These are phyloP conservation scores for Quercus rubra DNA, from an alignment of 306 rosid species.

Conservation along the genomic window DNA sequence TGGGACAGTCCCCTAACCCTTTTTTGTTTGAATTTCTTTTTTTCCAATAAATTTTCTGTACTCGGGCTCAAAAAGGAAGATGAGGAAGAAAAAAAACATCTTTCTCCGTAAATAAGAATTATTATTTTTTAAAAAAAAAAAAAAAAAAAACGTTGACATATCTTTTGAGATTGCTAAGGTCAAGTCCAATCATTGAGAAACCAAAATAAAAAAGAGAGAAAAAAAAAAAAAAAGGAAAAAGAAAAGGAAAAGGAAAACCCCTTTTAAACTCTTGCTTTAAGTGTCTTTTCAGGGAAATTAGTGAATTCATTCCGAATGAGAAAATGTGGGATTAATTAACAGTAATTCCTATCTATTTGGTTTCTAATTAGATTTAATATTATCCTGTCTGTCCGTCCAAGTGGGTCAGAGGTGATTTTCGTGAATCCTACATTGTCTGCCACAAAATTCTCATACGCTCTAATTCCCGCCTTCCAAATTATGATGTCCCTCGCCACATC, in stretches of 20 bases:
- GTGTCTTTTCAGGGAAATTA: background rate
- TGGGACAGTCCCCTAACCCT: too few species aligned
- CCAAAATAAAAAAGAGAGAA: too few species aligned
- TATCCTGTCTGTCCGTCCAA: slow-evolving; percentile 21
- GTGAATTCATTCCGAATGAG: background rate
- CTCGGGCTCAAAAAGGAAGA: too few species aligned
- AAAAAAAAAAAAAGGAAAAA: background rate
- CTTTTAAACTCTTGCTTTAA: background rate
- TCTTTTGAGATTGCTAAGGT: background rate
- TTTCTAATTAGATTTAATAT: slow-evolving; percentile 1
- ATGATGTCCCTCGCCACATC: slow-evolving; percentile 11
- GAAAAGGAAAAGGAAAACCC: background rate
- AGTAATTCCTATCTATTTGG: slow-evolving; percentile 1
- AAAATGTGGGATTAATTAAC: slow-evolving; percentile 6
- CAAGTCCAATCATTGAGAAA: background rate
- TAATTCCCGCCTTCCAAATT: slow-evolving; percentile 27
- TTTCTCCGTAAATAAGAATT: background rate
- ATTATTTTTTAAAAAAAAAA: background rate
- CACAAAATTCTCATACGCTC: slow-evolving; percentile 28
- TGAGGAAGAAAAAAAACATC: background rate
- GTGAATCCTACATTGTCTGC: slow-evolving; percentile 51
- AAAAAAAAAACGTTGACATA: background rate
- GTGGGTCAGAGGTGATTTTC: slow-evolving; percentile 59
- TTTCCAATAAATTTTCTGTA: too few species aligned
- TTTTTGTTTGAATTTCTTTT: too few species aligned